Evolutionary conservation across 257 asterid species (phyloP).

Genomic region (Euphrasia confusa): DNA sequence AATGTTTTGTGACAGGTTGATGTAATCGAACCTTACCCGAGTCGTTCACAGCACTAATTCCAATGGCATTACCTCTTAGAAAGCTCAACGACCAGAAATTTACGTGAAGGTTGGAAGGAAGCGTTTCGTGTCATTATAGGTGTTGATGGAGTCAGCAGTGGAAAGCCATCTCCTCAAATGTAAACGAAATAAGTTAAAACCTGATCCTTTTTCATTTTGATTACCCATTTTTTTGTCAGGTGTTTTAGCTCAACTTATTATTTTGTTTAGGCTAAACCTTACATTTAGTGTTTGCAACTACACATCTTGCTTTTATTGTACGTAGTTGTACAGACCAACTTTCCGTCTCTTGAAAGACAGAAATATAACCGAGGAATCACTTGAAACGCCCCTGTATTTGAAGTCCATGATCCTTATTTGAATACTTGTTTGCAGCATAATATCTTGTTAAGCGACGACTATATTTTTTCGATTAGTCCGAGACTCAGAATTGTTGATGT

Average conservation of each 20-base stretch:
- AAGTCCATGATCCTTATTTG: conserved; percentile 55
- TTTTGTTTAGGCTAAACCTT: not conserved
- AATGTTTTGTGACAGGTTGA: conserved; percentile 17
- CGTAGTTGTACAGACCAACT: conserved; percentile 46
- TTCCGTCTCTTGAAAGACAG: conserved; percentile 71
- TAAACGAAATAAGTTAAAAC: conserved; percentile 28
- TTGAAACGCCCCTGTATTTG: conserved; percentile 53
- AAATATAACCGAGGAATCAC: conserved; percentile 62
- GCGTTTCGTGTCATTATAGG: conserved; percentile 70
- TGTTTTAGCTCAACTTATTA: conserved; percentile 17
- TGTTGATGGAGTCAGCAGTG: conserved; percentile 67
- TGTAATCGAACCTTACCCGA: conserved; percentile 9
- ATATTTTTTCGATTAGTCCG: not conserved
- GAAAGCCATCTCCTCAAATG: conserved; percentile 94
- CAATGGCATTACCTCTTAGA: conserved; percentile 44
- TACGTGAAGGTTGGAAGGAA: conserved; percentile 77
- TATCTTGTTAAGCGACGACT: not conserved
- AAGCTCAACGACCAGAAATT: conserved; percentile 32
- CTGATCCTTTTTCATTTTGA: conserved; percentile 11
- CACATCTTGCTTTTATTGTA: not conserved
- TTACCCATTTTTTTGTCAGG: no score
- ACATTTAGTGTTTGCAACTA: not conserved
- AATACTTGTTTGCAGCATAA: conserved; percentile 23
- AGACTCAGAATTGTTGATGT: not conserved
- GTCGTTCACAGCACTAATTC: conserved; percentile 19